Base-by-base conservation (phyloP, 768 basidiomycete species). In the Lentinus tigrinus region DNA sequence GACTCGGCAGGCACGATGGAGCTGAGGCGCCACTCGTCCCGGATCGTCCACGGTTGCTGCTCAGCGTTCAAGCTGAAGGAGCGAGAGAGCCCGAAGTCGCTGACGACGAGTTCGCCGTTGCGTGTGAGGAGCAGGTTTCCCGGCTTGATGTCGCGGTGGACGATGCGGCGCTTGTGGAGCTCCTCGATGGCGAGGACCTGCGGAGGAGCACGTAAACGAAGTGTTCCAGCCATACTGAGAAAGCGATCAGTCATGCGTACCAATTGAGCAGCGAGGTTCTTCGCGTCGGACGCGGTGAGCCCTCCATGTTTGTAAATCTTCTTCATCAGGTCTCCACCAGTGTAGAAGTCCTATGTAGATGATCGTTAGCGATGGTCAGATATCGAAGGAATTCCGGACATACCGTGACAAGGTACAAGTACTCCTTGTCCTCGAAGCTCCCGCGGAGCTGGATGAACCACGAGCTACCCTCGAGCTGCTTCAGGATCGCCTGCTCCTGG, bases 261-360 rank as follows among this genome's bases (percentile, higher is more conserved):
- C 57, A 93, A 81, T 90, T 93, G 56, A 31, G 46, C 55, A 13
- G 51, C 52, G 5, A 93, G 87, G 55, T 87, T 85, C 68, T 89
- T 86, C 51, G 92, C 88, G 31, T 97, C 85, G 16, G 88, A 81
- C 2, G 26, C 16, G 31, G 28, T 21, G 16, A 40, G 11, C 23
- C 38, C 23, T n/a, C 26, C 52, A 21, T 26, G 13, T 16, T 34
- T 50, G 44, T 57, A 54, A 4, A 60, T 36, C 23, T 47, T 42
- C 13, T 39, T 26, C 37, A 51, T 38, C 4, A 39, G 28, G 11
- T 54, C 28, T 4, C 39, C 24, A 3, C 43, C 24, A 16, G 37
- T 16, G 21, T 37, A 34, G 0, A 23, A 44, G n/a, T 38, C 48
- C 26, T 23, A 21, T 26, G n/a, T 31, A n/a, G n/a, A 47, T 17